Conservation (phyloP, 2,329 filamentous ascomycete genomes). For the Fusarium beomiforme region DNA sequence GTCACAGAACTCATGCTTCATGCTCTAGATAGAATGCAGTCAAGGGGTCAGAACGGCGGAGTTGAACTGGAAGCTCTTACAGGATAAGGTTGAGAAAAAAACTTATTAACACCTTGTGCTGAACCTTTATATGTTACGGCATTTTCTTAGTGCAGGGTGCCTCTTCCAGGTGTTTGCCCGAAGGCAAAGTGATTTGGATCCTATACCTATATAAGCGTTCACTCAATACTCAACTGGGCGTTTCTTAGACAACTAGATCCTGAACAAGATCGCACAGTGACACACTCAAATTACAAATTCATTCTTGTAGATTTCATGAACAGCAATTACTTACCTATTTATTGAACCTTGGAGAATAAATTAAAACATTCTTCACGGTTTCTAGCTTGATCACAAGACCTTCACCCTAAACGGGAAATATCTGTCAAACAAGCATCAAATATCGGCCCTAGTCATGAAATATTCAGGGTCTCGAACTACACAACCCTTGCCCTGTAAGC, state of each 20-base stretch:
- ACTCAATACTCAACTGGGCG: neutral
- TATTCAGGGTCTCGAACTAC: constrained; percentile 29
- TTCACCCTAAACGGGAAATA: neutral
- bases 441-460: neutral
- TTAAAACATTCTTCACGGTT: neutral
- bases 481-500: constrained; percentile 16
- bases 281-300: neutral
- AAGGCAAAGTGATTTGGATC: neutral
- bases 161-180: neutral
- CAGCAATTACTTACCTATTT: neutral
- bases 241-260: too few relatives aligned
- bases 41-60: neutral
- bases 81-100: neutral
- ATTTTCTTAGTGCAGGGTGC: neutral
- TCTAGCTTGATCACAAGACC: neutral
- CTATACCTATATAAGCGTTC: neutral
- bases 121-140: neutral
- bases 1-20: neutral
- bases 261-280: neutral
- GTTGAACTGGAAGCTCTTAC: neutral
- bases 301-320: neutral
- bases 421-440: neutral
- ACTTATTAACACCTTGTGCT: neutral
- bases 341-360: too few relatives aligned
- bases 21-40: neutral